Evolutionary conservation across 2,329 filamentous ascomycete species (phyloP).

Genomic region (Thermoascus crustaceus): DNA sequence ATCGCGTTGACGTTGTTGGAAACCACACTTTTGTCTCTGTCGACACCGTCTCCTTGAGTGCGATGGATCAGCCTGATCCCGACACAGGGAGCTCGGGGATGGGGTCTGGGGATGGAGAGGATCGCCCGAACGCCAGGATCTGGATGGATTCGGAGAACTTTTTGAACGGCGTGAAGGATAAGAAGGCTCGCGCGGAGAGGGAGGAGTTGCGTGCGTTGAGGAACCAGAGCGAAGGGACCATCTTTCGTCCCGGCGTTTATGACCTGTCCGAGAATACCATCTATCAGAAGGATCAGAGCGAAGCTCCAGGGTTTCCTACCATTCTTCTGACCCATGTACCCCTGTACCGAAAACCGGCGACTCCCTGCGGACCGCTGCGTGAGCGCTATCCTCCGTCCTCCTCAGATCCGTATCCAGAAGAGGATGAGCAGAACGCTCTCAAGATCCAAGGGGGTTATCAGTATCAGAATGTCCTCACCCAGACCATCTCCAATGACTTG

Average conservation of each 20-base stretch:
- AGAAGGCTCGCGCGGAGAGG: slow-evolving; percentile 60
- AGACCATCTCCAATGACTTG: slow-evolving; percentile 65
- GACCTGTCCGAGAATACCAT: slow-evolving; percentile 44
- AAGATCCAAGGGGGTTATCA: slow-evolving; percentile 75
- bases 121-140: slow-evolving; percentile 52
- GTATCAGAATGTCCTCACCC: slow-evolving; percentile 87
- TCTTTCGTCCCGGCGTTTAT: slow-evolving; percentile 53
- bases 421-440: slow-evolving; percentile 70
- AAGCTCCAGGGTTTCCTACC: slow-evolving; percentile 62
- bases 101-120: slow-evolving; percentile 40
- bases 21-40: slow-evolving; percentile 95
- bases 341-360: slow-evolving; percentile 70
- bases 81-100: slow-evolving; percentile 38
- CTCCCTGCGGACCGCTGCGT: slow-evolving; percentile 77
- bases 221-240: slow-evolving; percentile 49
- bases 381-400: slow-evolving; percentile 72
- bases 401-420: slow-evolving; percentile 47
- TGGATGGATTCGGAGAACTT: slow-evolving; percentile 73
- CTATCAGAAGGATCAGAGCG: slow-evolving; percentile 12
- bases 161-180: slow-evolving; percentile 55
- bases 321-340: slow-evolving; percentile 88
- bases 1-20: slow-evolving; percentile 80
- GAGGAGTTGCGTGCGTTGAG: slow-evolving; percentile 60
- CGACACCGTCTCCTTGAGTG: slow-evolving; percentile 80
- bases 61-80: slow-evolving; percentile 50